These are phyloP conservation scores for Zymoseptoria ardabiliae DNA, from an alignment of 2,329 filamentous ascomycete species.

Conservation along the genomic window DNA sequence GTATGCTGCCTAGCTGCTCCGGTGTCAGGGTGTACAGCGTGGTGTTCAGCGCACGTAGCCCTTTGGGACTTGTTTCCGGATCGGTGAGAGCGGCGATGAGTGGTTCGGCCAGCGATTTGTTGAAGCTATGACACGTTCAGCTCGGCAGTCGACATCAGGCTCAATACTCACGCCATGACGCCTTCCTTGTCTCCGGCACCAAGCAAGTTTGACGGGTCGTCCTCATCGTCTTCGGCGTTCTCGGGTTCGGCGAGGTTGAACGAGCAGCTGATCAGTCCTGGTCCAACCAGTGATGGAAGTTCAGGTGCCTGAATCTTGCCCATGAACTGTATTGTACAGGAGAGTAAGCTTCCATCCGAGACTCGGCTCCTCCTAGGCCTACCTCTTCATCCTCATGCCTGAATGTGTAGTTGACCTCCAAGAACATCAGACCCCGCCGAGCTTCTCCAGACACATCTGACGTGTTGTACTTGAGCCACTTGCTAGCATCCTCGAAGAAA, in stretches of 20 bases:
- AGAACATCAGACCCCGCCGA: conserved; percentile 33
- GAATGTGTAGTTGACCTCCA: conserved; percentile 43
- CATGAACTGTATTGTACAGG: conserved; percentile 25
- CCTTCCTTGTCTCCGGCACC: conserved; percentile 27
- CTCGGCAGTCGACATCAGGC: background rate
- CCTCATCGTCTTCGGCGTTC: conserved; percentile 26
- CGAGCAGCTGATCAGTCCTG: conserved; percentile 32
- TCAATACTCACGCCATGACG: conserved; percentile 24
- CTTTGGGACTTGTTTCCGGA: conserved; percentile 28
- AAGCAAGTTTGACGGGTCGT: conserved; percentile 25
- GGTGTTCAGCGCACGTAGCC: conserved; percentile 32
- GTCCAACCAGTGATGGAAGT: conserved; percentile 30
- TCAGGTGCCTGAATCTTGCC: conserved; percentile 34
- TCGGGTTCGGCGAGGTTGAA: conserved; percentile 34
- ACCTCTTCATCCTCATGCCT: conserved; percentile 36
- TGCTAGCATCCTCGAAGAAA: conserved; percentile 32
- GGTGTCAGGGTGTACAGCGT: conserved; percentile 37
- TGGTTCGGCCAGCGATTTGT: conserved; percentile 23
- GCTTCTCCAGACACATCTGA: conserved; percentile 23
- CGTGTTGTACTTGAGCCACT: conserved; percentile 27
- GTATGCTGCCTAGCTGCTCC: conserved; percentile 29
- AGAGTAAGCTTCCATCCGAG: background rate
- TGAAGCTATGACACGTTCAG: conserved; percentile 18
- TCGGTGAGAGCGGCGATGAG: conserved; percentile 30
- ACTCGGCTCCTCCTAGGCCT: background rate